Evolutionary conservation across 2,329 filamentous ascomycete genomes (phyloP).

Genomic region (Penicillium sp.): DNA sequence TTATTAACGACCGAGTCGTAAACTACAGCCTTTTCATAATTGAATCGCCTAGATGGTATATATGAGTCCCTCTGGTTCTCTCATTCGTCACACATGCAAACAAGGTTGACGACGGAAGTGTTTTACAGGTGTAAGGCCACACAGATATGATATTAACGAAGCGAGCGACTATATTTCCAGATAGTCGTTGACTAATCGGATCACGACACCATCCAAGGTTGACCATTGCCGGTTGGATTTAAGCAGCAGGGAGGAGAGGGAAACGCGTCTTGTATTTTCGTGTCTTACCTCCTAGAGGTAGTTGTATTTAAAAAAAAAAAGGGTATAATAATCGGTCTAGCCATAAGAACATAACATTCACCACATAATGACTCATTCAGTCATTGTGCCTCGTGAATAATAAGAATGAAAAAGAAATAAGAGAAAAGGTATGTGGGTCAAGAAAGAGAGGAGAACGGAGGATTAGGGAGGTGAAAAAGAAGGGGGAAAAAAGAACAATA

Average conservation of each 20-base stretch:
- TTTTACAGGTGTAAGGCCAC: not conserved
- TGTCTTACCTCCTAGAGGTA: not conserved
- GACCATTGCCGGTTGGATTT: not conserved
- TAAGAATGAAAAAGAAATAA: not conserved
- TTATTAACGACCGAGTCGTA: too few species aligned
- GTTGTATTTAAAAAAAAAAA: constrained; percentile 7
- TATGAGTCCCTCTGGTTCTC: not conserved
- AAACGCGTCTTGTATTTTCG: not conserved
- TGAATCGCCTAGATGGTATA: not conserved
- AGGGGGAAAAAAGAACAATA: not conserved
- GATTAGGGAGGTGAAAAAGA: constrained; percentile 3
- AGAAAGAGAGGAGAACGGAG: not conserved
- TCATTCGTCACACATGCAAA: not conserved
- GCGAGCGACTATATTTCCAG: not conserved
- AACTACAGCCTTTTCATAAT: not conserved
- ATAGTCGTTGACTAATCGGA: not conserved
- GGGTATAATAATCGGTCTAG: constrained; percentile 10
- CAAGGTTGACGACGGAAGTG: not conserved
- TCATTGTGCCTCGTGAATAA: constrained; percentile 16
- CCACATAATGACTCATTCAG: constrained; percentile 6
- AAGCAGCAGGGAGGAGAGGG: not conserved
- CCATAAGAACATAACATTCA: constrained; percentile 3
- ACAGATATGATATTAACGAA: not conserved
- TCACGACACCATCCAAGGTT: not conserved
- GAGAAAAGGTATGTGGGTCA: constrained; percentile 4